A percentile compares a stretch with the other conserved stretches of the same genome.
These are phyloP conservation scores for Edaphochlamys debaryana DNA, from an alignment of 139 green algal genomes.

Conservation along the genomic window DNA sequence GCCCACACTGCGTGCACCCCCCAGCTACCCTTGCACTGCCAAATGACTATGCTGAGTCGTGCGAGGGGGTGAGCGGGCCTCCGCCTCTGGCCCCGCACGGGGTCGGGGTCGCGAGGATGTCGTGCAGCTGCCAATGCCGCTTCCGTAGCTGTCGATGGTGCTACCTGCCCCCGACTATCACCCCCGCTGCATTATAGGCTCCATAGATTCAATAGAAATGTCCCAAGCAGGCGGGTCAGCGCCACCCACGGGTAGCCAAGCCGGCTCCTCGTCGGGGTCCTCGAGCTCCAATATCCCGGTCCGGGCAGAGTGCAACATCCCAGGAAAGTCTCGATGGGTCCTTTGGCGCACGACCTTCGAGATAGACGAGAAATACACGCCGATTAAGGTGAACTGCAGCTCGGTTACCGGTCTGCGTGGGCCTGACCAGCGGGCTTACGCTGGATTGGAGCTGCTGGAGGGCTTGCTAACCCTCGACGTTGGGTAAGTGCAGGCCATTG, in stretches of 20 bases:
- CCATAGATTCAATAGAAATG: too few relatives aligned
- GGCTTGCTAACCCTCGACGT: too few relatives aligned
- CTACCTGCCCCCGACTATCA: too few relatives aligned
- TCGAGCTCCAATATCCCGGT: conserved; percentile 75
- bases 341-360: conserved; percentile 93
- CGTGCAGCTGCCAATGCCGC: too few relatives aligned
- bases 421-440: not conserved
- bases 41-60: too few relatives aligned
- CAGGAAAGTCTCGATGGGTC: conserved; percentile 84
- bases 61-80: too few relatives aligned
- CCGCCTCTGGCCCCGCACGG: too few relatives aligned
- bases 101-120: too few relatives aligned
- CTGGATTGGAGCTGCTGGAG: not conserved
- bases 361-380: conserved; percentile 85
- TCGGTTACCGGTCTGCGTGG: not conserved
- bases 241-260: not conserved
- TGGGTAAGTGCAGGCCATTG: conserved; percentile 58
- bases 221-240: conserved; percentile 1
- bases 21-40: too few relatives aligned
- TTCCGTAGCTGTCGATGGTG: too few relatives aligned
- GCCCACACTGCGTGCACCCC: too few relatives aligned
- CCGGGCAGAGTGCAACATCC: conserved; percentile 75
- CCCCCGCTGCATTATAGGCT: too few relatives aligned
- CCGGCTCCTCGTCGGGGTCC: not conserved
- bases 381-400: conserved; percentile 68